Conservation (phyloP, 805 yeast genomes). For the Blastobotrys attinorum region DNA sequence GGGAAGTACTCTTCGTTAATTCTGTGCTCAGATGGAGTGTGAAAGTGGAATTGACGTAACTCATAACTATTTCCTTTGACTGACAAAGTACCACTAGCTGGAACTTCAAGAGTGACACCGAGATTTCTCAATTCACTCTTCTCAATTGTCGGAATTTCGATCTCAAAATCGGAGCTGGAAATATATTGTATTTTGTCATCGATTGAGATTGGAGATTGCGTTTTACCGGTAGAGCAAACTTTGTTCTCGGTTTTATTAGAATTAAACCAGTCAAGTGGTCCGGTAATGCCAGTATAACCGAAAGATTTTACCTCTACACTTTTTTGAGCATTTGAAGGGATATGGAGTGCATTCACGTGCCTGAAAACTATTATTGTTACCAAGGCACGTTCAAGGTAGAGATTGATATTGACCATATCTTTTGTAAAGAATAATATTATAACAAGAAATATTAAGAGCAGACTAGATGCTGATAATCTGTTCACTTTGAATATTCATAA, state of each 20-base stretch:
- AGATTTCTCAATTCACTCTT: neutral
- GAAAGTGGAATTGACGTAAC: conserved; percentile 6
- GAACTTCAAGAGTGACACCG: conserved; percentile 1
- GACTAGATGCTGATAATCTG: too few relatives aligned
- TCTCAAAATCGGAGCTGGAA: neutral
- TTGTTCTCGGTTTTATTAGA: neutral
- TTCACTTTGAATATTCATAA: too few relatives aligned
- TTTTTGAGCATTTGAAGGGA: too few relatives aligned
- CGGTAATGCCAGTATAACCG: conserved; percentile 2
- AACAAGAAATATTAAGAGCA: too few relatives aligned
- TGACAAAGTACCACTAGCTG: neutral
- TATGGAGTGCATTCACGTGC: too few relatives aligned
- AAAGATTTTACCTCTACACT: too few relatives aligned
- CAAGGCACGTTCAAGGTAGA: too few relatives aligned
- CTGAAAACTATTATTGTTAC: too few relatives aligned
- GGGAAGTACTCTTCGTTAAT: neutral
- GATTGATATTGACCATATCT: too few relatives aligned
- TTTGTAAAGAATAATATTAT: too few relatives aligned
- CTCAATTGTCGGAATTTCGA: neutral
- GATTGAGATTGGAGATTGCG: conserved; percentile 5
- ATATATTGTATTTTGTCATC: neutral
- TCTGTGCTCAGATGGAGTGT: conserved; percentile 8
- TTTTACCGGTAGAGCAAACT: conserved; percentile 1
- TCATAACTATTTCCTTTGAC: neutral
- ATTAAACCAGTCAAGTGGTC: conserved; percentile 3